Conservation (phyloP, 768 basidiomycete genomes). For the Cystofilobasidium capitatum region DNA sequence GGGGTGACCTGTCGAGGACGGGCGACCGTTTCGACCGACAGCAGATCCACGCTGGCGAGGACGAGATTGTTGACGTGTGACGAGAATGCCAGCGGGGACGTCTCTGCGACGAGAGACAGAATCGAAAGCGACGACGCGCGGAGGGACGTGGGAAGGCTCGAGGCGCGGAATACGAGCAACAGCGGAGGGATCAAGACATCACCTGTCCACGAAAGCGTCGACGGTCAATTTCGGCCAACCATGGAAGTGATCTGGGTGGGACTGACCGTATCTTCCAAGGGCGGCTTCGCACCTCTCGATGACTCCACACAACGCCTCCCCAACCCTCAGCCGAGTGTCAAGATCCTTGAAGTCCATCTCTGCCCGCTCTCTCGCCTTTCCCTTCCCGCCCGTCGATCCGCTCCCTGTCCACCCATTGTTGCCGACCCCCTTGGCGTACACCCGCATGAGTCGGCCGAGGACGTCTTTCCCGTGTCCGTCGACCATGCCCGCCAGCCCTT, state of each 20-base stretch:
- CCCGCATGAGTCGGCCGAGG: conserved; percentile 53
- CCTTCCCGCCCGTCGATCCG: conserved; percentile 43
- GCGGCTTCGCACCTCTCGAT: conserved; percentile 63
- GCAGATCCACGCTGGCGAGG: conserved; percentile 62
- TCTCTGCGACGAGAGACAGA: conserved; percentile 62
- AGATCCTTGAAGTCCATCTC: conserved; percentile 47
- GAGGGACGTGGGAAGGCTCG: conserved; percentile 59
- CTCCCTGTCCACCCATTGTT: conserved; percentile 42
- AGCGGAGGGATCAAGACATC: conserved; percentile 64
- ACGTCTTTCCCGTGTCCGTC: conserved; percentile 67
- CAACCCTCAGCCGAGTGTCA: conserved; percentile 63
- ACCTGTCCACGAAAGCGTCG: conserved; percentile 38
- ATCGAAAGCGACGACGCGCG: conserved; percentile 61
- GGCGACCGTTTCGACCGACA: conserved; percentile 43
- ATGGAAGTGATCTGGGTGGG: background rate
- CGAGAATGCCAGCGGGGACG: conserved; percentile 54
- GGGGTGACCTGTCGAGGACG: background rate
- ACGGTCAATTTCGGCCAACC: background rate
- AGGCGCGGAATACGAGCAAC: conserved; percentile 52
- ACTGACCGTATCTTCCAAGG: conserved; percentile 58
- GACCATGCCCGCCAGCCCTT: conserved; percentile 78
- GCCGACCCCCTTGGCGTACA: conserved; percentile 45
- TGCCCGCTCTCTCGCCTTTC: conserved; percentile 41
- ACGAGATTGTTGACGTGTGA: conserved; percentile 56
- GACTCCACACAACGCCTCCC: conserved; percentile 73